phyloP scores from a whole-genome alignment of 2,329 filamentous ascomycete species.

The Phymatotrichopsis omnivora region DNA sequence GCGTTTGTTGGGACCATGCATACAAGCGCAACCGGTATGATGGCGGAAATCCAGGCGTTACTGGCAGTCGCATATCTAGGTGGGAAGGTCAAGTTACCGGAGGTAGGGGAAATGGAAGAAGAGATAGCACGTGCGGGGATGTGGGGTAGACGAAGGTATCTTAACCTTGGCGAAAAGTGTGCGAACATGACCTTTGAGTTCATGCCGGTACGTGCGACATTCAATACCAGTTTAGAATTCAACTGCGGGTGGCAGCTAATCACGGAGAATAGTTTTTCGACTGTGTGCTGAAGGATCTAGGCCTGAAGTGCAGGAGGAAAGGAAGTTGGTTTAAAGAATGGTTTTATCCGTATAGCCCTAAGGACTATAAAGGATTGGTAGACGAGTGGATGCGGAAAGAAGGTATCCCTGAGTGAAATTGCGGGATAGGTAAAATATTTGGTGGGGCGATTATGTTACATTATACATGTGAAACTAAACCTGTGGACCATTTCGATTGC shows the following conservation, averaged over 20 bases:
- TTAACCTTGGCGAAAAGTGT: constrained; percentile 18
- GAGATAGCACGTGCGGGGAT: constrained; percentile 13
- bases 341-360: constrained; percentile 48
- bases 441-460: no score
- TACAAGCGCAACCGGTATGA: constrained; percentile 39
- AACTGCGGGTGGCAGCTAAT: not conserved
- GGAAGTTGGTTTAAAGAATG: constrained; percentile 42
- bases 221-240: not conserved
- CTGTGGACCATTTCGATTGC: no score
- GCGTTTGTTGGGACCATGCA: constrained; percentile 41
- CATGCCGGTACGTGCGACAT: constrained; percentile 4
- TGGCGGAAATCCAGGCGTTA: constrained; percentile 44
- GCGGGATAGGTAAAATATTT: no score
- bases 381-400: constrained; percentile 45
- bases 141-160: constrained; percentile 18
- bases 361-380: constrained; percentile 47
- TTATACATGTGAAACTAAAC: no score
- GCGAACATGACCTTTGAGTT: constrained; percentile 20
- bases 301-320: constrained; percentile 48
- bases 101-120: constrained; percentile 9
- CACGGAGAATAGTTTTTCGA: constrained; percentile 48
- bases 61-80: constrained; percentile 59
- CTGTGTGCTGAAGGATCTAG: constrained; percentile 54
- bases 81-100: constrained; percentile 38
- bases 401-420: no score